Conservation (phyloP, 805 yeast species). For the Suhomyces kilbournensis region DNA sequence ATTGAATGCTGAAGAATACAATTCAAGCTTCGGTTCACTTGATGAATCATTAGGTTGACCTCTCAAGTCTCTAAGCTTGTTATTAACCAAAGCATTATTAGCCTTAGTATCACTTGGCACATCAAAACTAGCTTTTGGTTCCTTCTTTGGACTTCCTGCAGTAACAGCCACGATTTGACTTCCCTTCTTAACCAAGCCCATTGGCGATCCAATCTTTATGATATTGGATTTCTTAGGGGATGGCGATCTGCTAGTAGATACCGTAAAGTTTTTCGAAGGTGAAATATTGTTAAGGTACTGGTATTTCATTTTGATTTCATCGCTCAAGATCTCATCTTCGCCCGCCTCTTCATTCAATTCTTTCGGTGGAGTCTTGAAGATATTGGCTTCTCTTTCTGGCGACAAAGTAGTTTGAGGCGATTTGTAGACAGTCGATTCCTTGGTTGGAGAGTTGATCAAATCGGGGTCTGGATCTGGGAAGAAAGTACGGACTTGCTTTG, state of each 20-base stretch:
- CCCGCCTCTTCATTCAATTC: not conserved
- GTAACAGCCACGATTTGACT: conserved; percentile 25
- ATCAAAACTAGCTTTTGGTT: not conserved
- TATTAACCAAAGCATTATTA: conserved; percentile 2
- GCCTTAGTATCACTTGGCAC: not conserved
- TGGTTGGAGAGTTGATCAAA: conserved; percentile 18
- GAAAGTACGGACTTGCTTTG: not conserved
- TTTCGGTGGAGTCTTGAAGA: conserved; percentile 30
- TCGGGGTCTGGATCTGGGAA: conserved; percentile 38
- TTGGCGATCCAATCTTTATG: conserved; percentile 40
- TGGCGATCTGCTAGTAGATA: conserved; percentile 10
- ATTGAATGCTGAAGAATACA: conserved; percentile 1
- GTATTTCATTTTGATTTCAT: conserved; percentile 10
- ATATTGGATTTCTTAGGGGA: conserved; percentile 1
- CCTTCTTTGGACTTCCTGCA: conserved; percentile 1
- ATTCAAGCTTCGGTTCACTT: not conserved
- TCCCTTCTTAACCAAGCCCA: conserved; percentile 30
- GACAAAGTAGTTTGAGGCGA: not conserved
- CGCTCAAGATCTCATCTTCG: conserved; percentile 9
- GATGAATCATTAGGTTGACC: not conserved
- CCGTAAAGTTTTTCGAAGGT: conserved; percentile 7
- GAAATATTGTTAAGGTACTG: conserved; percentile 13
- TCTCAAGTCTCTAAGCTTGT: conserved; percentile 9
- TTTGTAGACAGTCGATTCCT: not conserved
- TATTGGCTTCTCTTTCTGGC: conserved; percentile 6